A percentile compares a stretch with the other conserved stretches of the same genome.
Evolutionary conservation across 2,329 filamentous ascomycete species (phyloP).

Genomic region (Trichoderma citrinoviride): DNA sequence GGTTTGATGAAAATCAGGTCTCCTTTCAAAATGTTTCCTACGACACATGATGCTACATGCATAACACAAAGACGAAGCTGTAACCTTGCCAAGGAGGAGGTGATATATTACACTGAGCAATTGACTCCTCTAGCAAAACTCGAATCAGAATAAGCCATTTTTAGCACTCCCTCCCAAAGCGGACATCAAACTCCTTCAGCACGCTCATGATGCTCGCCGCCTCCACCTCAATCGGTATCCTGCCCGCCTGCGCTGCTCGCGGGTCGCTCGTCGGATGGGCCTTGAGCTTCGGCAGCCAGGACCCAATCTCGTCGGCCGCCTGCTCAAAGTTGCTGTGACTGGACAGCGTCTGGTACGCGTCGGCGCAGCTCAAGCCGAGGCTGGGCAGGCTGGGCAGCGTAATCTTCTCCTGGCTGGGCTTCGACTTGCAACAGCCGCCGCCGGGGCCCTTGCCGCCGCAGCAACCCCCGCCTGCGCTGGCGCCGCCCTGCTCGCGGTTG

Average conservation of each 20-base stretch:
- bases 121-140: not conserved
- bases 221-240: conserved; percentile 71
- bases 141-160: not conserved
- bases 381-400: conserved; percentile 40
- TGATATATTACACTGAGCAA: conserved; percentile 5
- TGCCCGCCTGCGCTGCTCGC: conserved; percentile 38
- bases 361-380: conserved; percentile 68
- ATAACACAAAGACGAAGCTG: not conserved
- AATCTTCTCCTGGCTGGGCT: conserved; percentile 35
- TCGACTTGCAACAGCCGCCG: conserved; percentile 63
- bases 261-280: conserved; percentile 47
- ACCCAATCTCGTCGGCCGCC: conserved; percentile 70
- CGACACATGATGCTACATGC: not conserved
- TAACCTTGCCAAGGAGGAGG: not conserved
- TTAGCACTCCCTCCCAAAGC: conserved; percentile 56
- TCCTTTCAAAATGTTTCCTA: not conserved
- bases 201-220: conserved; percentile 83
- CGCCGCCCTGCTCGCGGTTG: conserved; percentile 40
- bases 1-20: not conserved
- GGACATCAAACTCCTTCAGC: conserved; percentile 74
- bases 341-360: conserved; percentile 74
- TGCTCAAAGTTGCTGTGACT: conserved; percentile 73
- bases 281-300: conserved; percentile 71
- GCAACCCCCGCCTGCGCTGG: conserved; percentile 46
- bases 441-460: conserved; percentile 60